phyloP scores from a whole-genome alignment of 2,329 filamentous ascomycete species.

The Bertia moriformis region DNA sequence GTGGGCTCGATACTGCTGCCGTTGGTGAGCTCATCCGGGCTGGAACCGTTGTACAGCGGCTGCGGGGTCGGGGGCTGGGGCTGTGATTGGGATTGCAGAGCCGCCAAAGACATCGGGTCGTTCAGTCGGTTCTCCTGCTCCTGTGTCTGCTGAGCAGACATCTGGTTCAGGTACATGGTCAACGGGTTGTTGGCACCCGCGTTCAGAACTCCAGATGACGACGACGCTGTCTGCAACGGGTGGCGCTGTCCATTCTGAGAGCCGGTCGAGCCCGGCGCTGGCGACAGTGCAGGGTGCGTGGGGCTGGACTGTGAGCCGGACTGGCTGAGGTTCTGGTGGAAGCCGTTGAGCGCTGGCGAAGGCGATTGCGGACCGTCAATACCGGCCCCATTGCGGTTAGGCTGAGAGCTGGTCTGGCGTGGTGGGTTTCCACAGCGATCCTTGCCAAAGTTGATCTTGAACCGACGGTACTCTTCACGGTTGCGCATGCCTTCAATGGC shows the following conservation, averaged over 20 bases:
- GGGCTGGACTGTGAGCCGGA: conserved; percentile 1
- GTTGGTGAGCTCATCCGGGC: conserved; percentile 38
- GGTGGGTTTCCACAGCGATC: conserved; percentile 94
- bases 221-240: conserved; percentile 38
- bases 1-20: conserved; percentile 45
- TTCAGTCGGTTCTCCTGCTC: conserved; percentile 64
- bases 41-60: conserved; percentile 63
- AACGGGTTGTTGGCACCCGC: conserved; percentile 77
- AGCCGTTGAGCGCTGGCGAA: conserved; percentile 8
- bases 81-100: neutral
- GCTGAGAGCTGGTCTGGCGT: conserved; percentile 63
- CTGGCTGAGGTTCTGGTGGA: neutral
- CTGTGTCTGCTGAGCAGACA: conserved; percentile 58
- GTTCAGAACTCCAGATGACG: conserved; percentile 58
- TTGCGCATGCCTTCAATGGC: conserved; percentile 91
- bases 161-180: conserved; percentile 82
- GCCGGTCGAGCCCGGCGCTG: conserved; percentile 28
- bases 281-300: conserved; percentile 24
- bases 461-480: conserved; percentile 91
- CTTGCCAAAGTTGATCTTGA: conserved; percentile 99
- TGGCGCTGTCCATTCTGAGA: conserved; percentile 44
- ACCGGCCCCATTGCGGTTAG: conserved; percentile 40
- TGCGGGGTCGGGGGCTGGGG: conserved; percentile 46
- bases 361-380: conserved; percentile 17
- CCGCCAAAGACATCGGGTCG: conserved; percentile 31